Conservation (phyloP, 306 rosid genomes). For the Cicer yamashitae region DNA sequence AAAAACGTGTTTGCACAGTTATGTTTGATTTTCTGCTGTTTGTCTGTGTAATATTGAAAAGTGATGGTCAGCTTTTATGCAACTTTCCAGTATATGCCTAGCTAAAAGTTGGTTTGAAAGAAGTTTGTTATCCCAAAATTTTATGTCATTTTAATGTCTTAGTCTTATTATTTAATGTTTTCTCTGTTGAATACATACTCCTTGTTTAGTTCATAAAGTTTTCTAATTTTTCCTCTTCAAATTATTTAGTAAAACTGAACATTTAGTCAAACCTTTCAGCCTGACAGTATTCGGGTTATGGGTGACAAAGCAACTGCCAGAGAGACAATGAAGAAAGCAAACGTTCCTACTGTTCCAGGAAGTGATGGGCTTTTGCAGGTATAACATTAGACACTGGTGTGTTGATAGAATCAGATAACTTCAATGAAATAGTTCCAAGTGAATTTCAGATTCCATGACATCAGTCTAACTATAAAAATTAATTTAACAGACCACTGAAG, state of each 20-base stretch:
- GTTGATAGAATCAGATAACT: slow-evolving; percentile 35
- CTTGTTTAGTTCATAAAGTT: slow-evolving; percentile 9
- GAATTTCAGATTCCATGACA: slow-evolving; percentile 31
- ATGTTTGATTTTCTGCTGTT: slow-evolving; percentile 17
- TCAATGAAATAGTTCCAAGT: slow-evolving; percentile 19
- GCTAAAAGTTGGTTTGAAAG: slow-evolving; percentile 15
- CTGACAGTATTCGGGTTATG: slow-evolving; percentile 93
- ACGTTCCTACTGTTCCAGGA: slow-evolving; percentile 57
- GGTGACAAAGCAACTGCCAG: slow-evolving; percentile 81
- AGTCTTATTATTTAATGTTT: slow-evolving; percentile 24
- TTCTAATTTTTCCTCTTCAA: slow-evolving; percentile 30
- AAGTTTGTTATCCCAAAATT: background rate
- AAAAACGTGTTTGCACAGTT: slow-evolving; percentile 28
- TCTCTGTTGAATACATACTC: background rate
- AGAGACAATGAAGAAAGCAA: slow-evolving; percentile 89
- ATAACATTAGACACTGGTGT: slow-evolving; percentile 43
- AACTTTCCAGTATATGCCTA: background rate
- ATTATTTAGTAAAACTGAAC: slow-evolving; percentile 38
- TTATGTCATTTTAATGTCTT: slow-evolving; percentile 30
- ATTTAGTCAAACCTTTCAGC: slow-evolving; percentile 62
- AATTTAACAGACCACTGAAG: slow-evolving; percentile 78
- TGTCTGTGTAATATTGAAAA: slow-evolving; percentile 25
- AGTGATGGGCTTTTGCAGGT: slow-evolving; percentile 77
- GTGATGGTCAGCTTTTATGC: background rate
- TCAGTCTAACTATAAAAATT: slow-evolving; percentile 18